Percentiles rank a stretch among this genome's conserved stretches.
phyloP scores from a whole-genome alignment of 2,329 filamentous ascomycete species.

The Colletotrichum tanaceti region DNA sequence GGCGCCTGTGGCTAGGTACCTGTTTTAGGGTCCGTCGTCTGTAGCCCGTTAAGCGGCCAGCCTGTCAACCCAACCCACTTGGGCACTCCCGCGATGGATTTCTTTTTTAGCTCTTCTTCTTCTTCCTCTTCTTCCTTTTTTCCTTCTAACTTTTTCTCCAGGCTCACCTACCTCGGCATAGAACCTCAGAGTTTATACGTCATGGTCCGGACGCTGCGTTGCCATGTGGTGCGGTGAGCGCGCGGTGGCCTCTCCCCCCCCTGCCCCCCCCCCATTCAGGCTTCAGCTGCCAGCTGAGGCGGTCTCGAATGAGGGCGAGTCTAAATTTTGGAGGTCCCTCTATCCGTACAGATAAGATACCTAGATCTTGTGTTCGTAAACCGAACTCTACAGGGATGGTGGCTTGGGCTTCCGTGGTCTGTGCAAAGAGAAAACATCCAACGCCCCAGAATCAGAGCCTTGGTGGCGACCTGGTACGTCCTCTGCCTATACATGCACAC shows the following conservation, averaged over 20 bases:
- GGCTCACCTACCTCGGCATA: background rate
- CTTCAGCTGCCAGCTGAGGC: constrained; percentile 6
- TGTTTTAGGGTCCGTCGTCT: background rate
- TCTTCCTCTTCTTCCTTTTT: too few species aligned
- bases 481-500: background rate
- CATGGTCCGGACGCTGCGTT: background rate
- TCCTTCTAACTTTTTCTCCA: too few species aligned
- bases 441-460: background rate
- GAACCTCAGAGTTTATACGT: background rate
- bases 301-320: background rate
- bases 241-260: constrained; percentile 11
- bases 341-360: too few species aligned
- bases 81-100: background rate
- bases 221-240: background rate
- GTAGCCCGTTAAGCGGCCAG: constrained; percentile 12
- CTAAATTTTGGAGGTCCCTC: background rate
- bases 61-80: background rate
- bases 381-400: background rate
- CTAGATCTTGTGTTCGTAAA: background rate
- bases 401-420: background rate
- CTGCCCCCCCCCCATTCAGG: too few species aligned
- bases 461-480: constrained; percentile 5
- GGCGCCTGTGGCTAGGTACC: constrained; percentile 14
- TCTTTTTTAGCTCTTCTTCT: background rate
- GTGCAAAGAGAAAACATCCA: constrained; percentile 5